Conservation (phyloP, 192 early-diverging fungal genomes). For the Coemansia sp. region DNA sequence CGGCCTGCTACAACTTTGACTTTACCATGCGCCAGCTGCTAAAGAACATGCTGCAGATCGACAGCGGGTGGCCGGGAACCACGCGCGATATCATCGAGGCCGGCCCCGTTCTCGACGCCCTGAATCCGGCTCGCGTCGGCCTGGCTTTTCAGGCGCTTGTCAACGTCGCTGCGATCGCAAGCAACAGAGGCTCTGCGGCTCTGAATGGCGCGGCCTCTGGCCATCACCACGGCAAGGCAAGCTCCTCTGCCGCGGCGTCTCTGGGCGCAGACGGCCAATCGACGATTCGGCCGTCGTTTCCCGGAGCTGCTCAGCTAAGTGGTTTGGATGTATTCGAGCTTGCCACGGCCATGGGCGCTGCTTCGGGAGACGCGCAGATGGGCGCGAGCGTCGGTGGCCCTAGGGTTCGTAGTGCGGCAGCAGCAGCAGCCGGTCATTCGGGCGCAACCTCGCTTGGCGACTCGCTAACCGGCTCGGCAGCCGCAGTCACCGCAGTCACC, state of each 20-base stretch:
- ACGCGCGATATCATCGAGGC: conserved; percentile 38
- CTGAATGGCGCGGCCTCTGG: neutral
- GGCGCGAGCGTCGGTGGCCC: neutral
- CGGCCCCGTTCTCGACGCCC: conserved; percentile 42
- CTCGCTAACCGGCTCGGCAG: neutral
- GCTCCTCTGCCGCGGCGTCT: neutral
- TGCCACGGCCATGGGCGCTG: neutral
- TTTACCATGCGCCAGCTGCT: conserved; percentile 45
- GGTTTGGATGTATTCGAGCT: conserved; percentile 37
- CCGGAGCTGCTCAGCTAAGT: conserved; percentile 42
- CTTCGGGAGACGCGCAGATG: neutral
- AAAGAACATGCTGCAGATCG: conserved; percentile 46
- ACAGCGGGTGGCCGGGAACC: conserved; percentile 51
- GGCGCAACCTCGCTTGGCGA: neutral
- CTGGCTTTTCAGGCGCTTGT: conserved; percentile 49
- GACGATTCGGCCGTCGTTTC: conserved; percentile 32
- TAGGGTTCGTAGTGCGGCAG: neutral
- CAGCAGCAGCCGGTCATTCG: conserved; percentile 2
- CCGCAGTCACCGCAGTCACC: neutral
- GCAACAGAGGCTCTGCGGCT: conserved; percentile 8
- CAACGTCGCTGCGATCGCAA: conserved; percentile 41
- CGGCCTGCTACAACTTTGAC: conserved; percentile 54
- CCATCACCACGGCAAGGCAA: neutral
- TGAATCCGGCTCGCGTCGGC: conserved; percentile 45
- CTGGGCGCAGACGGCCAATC: neutral